These are phyloP conservation scores for Pythium brachiatum DNA, from an alignment of 352 stramenopile genomes.

Conservation along the genomic window DNA sequence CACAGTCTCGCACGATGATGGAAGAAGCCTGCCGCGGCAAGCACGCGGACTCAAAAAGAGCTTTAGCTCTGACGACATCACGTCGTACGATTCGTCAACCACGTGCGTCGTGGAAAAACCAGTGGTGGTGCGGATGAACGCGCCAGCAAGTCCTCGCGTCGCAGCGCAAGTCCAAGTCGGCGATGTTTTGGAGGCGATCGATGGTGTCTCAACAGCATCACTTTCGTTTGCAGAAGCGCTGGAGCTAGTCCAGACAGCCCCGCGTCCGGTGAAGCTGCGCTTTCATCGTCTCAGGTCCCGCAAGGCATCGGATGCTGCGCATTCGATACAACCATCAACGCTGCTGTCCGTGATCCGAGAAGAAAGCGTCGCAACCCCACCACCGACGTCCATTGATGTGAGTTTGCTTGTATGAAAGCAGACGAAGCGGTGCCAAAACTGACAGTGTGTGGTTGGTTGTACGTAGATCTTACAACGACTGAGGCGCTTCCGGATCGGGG, in stretches of 20 bases:
- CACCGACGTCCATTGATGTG: conserved; percentile 42
- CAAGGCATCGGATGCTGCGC: conserved; percentile 16
- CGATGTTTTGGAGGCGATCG: conserved; percentile 69
- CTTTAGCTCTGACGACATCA: conserved; percentile 59
- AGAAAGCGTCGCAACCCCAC: conserved; percentile 11
- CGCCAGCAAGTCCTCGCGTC: conserved; percentile 11
- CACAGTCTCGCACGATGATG: not conserved
- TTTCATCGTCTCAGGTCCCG: conserved; percentile 39
- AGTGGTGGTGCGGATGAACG: conserved; percentile 33
- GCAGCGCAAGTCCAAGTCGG: conserved; percentile 37
- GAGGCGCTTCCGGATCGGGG: conserved; percentile 59
- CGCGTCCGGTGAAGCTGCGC: conserved; percentile 61
- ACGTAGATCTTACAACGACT: conserved; percentile 64
- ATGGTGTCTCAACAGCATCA: conserved; percentile 69
- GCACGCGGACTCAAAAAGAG: conserved; percentile 35
- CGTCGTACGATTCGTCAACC: conserved; percentile 29
- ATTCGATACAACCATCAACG: not conserved
- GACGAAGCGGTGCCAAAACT: too few relatives aligned
- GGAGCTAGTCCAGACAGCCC: conserved; percentile 47
- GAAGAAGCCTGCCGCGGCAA: not conserved
- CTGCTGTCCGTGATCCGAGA: not conserved
- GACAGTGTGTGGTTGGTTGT: too few relatives aligned
- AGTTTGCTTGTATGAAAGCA: conserved; percentile 16
- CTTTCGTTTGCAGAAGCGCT: conserved; percentile 59
- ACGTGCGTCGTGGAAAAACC: conserved; percentile 53